phyloP scores from a whole-genome alignment of 768 basidiomycete species.

The Termitomyces heimii region DNA sequence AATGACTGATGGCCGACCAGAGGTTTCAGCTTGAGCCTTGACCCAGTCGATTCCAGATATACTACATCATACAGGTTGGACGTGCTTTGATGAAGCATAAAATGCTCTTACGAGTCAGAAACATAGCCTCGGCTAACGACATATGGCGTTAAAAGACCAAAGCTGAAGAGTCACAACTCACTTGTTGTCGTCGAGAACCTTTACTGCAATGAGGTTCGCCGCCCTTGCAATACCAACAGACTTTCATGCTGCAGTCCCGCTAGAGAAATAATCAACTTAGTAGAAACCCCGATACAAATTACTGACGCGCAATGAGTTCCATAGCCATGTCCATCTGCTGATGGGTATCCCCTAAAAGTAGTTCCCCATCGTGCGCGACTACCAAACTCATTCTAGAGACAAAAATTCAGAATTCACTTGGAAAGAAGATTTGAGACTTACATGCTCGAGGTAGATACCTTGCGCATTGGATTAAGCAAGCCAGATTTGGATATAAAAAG shows the following conservation, averaged over 20 bases:
- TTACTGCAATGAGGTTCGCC: conserved; percentile 9
- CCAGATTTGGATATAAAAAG: neutral
- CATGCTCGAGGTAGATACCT: conserved; percentile 4
- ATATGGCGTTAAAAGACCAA: no score
- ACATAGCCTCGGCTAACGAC: neutral
- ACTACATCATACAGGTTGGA: no score
- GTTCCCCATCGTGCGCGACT: conserved; percentile 37
- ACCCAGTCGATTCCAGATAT: conserved; percentile 4
- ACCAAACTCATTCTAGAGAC: conserved; percentile 31
- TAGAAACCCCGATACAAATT: no score
- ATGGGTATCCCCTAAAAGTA: conserved; percentile 24
- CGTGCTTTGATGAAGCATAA: no score
- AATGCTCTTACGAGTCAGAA: conserved; percentile 1
- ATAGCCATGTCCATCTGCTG: conserved; percentile 32
- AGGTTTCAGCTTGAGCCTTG: neutral
- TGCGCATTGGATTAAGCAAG: neutral
- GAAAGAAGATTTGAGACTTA: neutral
- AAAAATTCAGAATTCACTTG: no score
- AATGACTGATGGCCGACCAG: neutral
- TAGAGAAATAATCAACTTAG: conserved; percentile 4
- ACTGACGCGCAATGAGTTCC: conserved; percentile 34
- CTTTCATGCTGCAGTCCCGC: conserved; percentile 29
- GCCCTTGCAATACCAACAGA: conserved; percentile 28
- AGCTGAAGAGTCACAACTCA: no score
- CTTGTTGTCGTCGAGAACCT: conserved; percentile 2